Evolutionary conservation across 257 asterid species (phyloP).

Genomic region (Solanum paucissectum): DNA sequence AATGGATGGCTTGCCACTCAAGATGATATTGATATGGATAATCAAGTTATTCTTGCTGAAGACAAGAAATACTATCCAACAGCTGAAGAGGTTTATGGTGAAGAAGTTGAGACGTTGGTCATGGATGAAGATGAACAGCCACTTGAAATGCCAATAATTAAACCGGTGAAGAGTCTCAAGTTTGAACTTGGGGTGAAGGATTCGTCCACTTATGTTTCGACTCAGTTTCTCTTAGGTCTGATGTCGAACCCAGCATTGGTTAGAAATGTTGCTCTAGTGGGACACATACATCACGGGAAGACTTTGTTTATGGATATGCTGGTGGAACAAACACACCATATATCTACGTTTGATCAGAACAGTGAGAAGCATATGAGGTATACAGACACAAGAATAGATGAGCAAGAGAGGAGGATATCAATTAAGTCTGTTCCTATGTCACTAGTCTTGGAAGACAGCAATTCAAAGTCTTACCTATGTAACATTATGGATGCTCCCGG

Average conservation of each 20-base stretch:
- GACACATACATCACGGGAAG: conserved; percentile 80
- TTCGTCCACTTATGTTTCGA: conserved; percentile 79
- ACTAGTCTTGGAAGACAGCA: conserved; percentile 86
- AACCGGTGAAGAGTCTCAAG: conserved; percentile 81
- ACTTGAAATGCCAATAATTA: conserved; percentile 71
- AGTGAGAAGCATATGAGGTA: conserved; percentile 97
- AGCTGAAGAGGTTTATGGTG: conserved; percentile 97
- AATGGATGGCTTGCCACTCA: conserved; percentile 72
- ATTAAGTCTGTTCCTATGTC: conserved; percentile 91
- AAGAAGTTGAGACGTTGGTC: conserved; percentile 90
- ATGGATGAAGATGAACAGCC: conserved; percentile 98
- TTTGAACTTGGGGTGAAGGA: conserved; percentile 94
- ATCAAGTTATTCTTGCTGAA: conserved; percentile 83
- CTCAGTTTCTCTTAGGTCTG: conserved; percentile 83
- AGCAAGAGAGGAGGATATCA: conserved; percentile 92
- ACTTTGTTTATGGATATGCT: conserved; percentile 92
- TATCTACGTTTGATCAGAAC: conserved; percentile 79
- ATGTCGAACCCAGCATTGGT: conserved; percentile 83
- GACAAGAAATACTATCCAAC: conserved; percentile 95
- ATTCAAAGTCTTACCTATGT: conserved; percentile 80
- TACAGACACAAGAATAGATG: conserved; percentile 92
- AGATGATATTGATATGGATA: conserved; percentile 69
- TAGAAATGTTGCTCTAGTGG: conserved; percentile 90
- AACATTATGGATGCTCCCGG: conserved; percentile 96
- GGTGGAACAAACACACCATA: conserved; percentile 94